Evolutionary conservation across 371 early-diverging fungal genomes (phyloP), one percentile per base, ranked within the genome.

Genomic region (Rhizopus arrhizus): DNA sequence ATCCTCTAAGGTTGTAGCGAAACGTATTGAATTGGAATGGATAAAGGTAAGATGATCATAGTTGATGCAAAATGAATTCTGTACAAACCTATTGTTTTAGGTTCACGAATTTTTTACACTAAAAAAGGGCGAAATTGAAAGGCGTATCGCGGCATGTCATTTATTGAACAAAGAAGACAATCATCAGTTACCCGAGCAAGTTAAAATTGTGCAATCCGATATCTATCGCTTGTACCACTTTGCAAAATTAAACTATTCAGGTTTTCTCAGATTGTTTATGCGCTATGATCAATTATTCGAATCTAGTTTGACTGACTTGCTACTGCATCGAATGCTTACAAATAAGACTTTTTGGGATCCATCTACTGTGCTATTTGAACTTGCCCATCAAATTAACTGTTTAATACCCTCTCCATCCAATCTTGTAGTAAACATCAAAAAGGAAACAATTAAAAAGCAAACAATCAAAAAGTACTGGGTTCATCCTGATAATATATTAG

Each of bases 121-220:
- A 7, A 66, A 66, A 49, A 57, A 32, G 38, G 49, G 58, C 11
- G 66, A 66, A 57, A 61, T 66, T n/a, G 62, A 66, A 49, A 33
- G 62, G 32, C 40, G 62, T 8, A 48, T 65, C 28, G 46, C 52
- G 7, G 53, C 42, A 13, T 54, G 40, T 28, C 47, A 53, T 9
- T 34, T 28, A 42, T 13, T 46, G 5, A 15, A 52, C 4, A 56
- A 10, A 13, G 47, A 15, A 29, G 38, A 36, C 35, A 33, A 35
- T 35, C 2, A 6, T 34, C 35, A n/a, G n/a, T 16, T 36, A n/a
- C 15, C 15, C 4, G 52, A 51, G 29, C 48, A 48, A 48, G 29
- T 48, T 29, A 48, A 48, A 15, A 51, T 35, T 34, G 29, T 35
- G 10, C 52, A 35, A 16, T 5, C 31, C 3, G 67, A 67, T 28